Conservation (phyloP, 768 basidiomycete genomes). For the Boletus sp. region DNA sequence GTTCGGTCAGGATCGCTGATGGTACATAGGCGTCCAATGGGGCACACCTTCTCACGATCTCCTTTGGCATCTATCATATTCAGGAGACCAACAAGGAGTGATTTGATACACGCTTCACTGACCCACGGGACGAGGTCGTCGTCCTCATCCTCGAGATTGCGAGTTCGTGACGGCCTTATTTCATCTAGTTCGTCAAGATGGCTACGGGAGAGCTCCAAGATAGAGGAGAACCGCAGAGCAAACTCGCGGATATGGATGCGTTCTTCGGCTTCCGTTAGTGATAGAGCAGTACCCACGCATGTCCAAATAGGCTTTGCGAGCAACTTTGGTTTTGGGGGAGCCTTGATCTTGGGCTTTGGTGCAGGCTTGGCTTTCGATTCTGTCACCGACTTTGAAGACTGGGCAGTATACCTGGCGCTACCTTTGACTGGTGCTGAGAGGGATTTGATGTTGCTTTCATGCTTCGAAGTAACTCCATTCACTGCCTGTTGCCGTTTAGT, state of each 20-base stretch:
- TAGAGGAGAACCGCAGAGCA: slow-evolving; percentile 55
- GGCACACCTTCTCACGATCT: slow-evolving; percentile 34
- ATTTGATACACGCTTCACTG: slow-evolving; percentile 61
- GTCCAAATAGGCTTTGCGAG: slow-evolving; percentile 57
- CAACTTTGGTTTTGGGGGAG: slow-evolving; percentile 32
- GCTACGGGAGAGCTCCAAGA: slow-evolving; percentile 48
- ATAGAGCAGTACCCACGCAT: slow-evolving; percentile 41
- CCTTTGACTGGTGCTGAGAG: slow-evolving; percentile 12
- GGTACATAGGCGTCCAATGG: not conserved
- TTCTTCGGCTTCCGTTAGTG: slow-evolving; percentile 48
- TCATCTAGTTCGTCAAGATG: slow-evolving; percentile 66
- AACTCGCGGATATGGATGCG: slow-evolving; percentile 79
- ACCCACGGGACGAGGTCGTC: slow-evolving; percentile 52
- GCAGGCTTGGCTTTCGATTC: slow-evolving; percentile 17
- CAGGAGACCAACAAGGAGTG: slow-evolving; percentile 62
- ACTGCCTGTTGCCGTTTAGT: slow-evolving; percentile 8
- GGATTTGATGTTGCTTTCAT: slow-evolving; percentile 2
- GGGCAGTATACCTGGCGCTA: slow-evolving; percentile 3
- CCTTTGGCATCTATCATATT: slow-evolving; percentile 48
- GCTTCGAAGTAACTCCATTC: slow-evolving; percentile 3
- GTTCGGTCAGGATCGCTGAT: not conserved
- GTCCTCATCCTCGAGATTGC: slow-evolving; percentile 39
- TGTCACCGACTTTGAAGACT: slow-evolving; percentile 9
- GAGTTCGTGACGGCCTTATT: slow-evolving; percentile 36
- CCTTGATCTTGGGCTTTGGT: slow-evolving; percentile 25